Evolutionary conservation across 768 basidiomycete species (phyloP).

Genomic region (Leccinum olivaceopallidum): DNA sequence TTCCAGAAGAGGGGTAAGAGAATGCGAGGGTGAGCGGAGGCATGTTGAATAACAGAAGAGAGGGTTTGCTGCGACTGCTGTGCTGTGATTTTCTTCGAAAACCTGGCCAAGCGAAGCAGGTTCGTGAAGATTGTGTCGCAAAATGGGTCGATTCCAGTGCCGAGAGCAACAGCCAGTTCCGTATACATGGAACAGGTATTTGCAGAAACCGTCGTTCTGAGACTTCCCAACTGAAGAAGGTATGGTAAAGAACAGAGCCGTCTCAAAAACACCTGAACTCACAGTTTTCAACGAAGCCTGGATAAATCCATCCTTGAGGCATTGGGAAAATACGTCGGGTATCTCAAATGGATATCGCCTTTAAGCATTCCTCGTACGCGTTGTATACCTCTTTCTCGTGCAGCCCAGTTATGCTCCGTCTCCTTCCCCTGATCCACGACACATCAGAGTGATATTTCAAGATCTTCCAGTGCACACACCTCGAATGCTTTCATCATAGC

Average conservation of each 20-base stretch:
- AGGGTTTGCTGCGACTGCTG: conserved; percentile 81
- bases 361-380: conserved; percentile 88
- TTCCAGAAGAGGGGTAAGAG: conserved; percentile 69
- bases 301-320: conserved; percentile 75
- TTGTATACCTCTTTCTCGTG: conserved; percentile 73
- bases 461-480: conserved; percentile 39
- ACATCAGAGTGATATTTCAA: background rate
- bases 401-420: conserved; percentile 93
- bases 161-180: conserved; percentile 71
- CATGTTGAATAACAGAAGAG: conserved; percentile 63
- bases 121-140: conserved; percentile 76
- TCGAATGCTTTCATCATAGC: conserved; percentile 81
- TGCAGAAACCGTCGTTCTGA: conserved; percentile 87
- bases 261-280: conserved; percentile 30
- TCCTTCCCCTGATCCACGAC: conserved; percentile 77
- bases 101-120: conserved; percentile 81
- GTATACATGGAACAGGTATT: conserved; percentile 76
- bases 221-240: conserved; percentile 66
- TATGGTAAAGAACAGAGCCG: background rate
- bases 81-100: conserved; percentile 91
- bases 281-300: conserved; percentile 87
- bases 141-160: conserved; percentile 70
- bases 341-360: conserved; percentile 77
- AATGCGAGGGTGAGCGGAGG: conserved; percentile 69
- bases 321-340: conserved; percentile 72